A percentile compares a stretch with the other conserved stretches of the same genome.
phyloP scores from a whole-genome alignment of 176 grass and related monocot genomes.

The Dendrocalamus sinicus region DNA sequence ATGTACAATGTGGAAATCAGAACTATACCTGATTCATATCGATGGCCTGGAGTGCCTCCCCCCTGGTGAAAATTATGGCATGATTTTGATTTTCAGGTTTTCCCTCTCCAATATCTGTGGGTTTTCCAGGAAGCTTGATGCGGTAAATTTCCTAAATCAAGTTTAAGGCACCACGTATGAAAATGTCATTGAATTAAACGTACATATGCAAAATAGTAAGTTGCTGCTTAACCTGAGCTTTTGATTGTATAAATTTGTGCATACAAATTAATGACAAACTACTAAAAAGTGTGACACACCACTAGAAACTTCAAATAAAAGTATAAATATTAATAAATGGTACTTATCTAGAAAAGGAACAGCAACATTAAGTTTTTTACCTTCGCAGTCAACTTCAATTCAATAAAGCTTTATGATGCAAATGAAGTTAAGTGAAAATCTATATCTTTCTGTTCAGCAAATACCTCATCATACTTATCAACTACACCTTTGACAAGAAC shows the following conservation, averaged over 20 bases:
- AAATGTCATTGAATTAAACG: slow-evolving; percentile 11
- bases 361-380: neutral
- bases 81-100: slow-evolving; percentile 99
- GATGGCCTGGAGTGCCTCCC: slow-evolving; percentile 96
- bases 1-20: slow-evolving; percentile 30
- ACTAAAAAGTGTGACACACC: neutral
- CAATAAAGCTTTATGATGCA: slow-evolving; percentile 5
- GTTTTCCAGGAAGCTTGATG: slow-evolving; percentile 88
- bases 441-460: neutral
- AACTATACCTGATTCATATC: slow-evolving; percentile 97
- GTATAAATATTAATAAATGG: neutral
- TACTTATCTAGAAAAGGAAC: neutral
- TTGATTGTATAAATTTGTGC: neutral
- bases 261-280: slow-evolving; percentile 18
- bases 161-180: slow-evolving; percentile 23
- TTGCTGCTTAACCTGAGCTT: slow-evolving; percentile 9
- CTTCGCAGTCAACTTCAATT: neutral
- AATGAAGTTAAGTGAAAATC: slow-evolving; percentile 31
- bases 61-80: slow-evolving; percentile 95
- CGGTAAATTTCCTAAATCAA: slow-evolving; percentile 91
- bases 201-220: neutral
- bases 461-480: slow-evolving; percentile 90
- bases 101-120: slow-evolving; percentile 85
- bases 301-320: slow-evolving; percentile 14
- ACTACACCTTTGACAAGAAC: slow-evolving; percentile 88